These are phyloP conservation scores for Ceratocystis papillata DNA, from an alignment of 2,329 filamentous ascomycete genomes.

Conservation along the genomic window DNA sequence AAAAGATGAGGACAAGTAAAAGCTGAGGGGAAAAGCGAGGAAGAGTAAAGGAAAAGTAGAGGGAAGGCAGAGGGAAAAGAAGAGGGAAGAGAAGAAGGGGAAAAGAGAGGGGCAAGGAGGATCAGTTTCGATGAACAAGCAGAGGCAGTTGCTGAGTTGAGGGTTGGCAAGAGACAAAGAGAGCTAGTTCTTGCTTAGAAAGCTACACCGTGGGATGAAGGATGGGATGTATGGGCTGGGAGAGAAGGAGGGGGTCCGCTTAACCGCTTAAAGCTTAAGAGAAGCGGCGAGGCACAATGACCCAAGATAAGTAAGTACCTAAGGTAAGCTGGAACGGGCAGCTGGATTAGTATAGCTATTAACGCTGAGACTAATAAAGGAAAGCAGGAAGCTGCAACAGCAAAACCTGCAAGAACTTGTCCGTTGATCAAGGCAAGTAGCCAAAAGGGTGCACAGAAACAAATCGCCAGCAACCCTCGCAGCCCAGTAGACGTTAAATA, in stretches of 20 bases:
- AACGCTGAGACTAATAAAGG: no score
- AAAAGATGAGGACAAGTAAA: not conserved
- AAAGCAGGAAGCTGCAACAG: not conserved
- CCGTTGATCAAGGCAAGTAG: not conserved
- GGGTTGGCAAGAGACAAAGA: slow-evolving; percentile 8
- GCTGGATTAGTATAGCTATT: no score
- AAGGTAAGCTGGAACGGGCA: not conserved
- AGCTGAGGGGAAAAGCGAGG: not conserved
- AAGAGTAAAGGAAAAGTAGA: slow-evolving; percentile 18
- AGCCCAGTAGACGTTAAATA: no score
- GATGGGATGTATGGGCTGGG: not conserved
- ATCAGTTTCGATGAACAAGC: slow-evolving; percentile 17
- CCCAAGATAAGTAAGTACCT: not conserved
- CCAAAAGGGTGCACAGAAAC: not conserved
- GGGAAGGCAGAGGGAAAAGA: not conserved
- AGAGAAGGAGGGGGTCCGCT: not conserved
- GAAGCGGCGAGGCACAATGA: slow-evolving; percentile 4
- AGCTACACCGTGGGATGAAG: not conserved
- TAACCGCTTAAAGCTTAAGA: not conserved
- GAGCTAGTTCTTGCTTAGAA: slow-evolving; percentile 1
- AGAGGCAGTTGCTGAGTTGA: slow-evolving; percentile 13
- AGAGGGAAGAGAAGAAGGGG: not conserved
- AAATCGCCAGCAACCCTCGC: no score
- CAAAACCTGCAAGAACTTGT: no score
- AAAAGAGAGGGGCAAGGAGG: slow-evolving; percentile 20